Evolutionary conservation across 163 green algal genomes (phyloP), one percentile per base, ranked within the genome.

Genomic region (Coccomyxa subellipsoidea): DNA sequence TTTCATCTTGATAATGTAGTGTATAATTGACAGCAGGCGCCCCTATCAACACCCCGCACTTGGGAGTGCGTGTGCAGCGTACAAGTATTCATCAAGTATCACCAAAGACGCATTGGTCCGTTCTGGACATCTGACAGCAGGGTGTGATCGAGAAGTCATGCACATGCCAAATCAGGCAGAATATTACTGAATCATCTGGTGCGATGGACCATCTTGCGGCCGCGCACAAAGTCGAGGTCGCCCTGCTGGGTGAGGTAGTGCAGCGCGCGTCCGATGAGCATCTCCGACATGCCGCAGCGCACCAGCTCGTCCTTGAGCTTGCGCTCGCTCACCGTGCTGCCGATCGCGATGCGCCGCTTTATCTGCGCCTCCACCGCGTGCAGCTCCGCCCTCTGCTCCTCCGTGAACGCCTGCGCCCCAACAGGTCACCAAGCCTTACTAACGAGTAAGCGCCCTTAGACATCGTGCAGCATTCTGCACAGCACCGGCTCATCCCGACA

Each of bases 311-410:
- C 87, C 69, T 73, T 73, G 18, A 73, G 80, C 77, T 91, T 89
- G 72, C 87, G 78, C 81, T 93, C 90, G 31, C 85, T 90, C 36
- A 94, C 91, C 80, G 90, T 93, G 37, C 85, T 85, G 77, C 92
- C 92, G 81, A 97, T 95, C 71, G 92, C 86, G 37, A 96, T 82
- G 15, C 93, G 89, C 40, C 93, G 87, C 80, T 90, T 88, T 81
- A 98, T 92, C 82, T 95, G 92, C 76, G 93, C 90, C 86, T 96
- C 91, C 53, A 96, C 87, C 53, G 83, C 69, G 23, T 89, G 86
- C 31, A 96, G 79, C 87, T 96, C 92, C 72, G 86, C 86, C 31
- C 90, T 89, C 83, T 96, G 88, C 80, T 95, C 92, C 18, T 90
- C 85, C 12, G 81, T 92, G 80, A 93, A 89, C 7, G 90, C 85